Conservation (phyloP, 2,329 filamentous ascomycete species). For the Lachnum nothofagi region DNA sequence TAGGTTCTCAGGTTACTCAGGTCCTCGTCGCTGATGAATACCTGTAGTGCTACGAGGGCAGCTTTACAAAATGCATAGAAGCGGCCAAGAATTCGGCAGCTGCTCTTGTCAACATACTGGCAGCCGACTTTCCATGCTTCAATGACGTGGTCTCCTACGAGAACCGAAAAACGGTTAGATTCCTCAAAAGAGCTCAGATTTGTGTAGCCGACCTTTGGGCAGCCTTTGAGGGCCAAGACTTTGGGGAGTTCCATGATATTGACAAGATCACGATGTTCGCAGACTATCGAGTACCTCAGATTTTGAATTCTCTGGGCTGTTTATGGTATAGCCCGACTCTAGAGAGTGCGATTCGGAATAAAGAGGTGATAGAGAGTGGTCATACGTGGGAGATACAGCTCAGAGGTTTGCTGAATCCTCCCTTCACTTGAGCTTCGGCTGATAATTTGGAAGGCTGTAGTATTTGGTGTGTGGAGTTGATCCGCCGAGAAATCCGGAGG, state of each 20-base stretch:
- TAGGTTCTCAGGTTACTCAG: background rate
- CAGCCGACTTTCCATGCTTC: conserved; percentile 78
- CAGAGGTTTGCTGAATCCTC: conserved; percentile 51
- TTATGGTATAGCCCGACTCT: conserved; percentile 79
- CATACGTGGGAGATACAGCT: conserved; percentile 80
- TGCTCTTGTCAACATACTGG: conserved; percentile 77
- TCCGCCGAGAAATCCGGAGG: conserved; percentile 72
- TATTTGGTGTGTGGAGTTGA: conserved; percentile 92
- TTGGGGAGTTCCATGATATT: conserved; percentile 82
- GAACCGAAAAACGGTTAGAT: conserved; percentile 64
- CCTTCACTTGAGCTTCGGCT: background rate
- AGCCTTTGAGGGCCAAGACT: conserved; percentile 76
- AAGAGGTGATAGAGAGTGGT: conserved; percentile 63
- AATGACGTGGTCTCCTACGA: conserved; percentile 74
- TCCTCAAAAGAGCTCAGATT: conserved; percentile 94
- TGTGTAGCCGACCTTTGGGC: conserved; percentile 96
- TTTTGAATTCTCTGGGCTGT: conserved; percentile 76
- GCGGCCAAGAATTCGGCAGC: conserved; percentile 76
- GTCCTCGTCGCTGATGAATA: conserved; percentile 5
- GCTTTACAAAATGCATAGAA: conserved; percentile 66
- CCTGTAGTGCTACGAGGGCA: conserved; percentile 66
- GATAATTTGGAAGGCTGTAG: conserved; percentile 62
- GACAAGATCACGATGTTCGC: conserved; percentile 98
- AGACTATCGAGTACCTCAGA: conserved; percentile 94
- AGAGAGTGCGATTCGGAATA: conserved; percentile 61